Base-by-base conservation (phyloP, 257 asterid genomes). In the Nicotiana tomentosiformis region DNA sequence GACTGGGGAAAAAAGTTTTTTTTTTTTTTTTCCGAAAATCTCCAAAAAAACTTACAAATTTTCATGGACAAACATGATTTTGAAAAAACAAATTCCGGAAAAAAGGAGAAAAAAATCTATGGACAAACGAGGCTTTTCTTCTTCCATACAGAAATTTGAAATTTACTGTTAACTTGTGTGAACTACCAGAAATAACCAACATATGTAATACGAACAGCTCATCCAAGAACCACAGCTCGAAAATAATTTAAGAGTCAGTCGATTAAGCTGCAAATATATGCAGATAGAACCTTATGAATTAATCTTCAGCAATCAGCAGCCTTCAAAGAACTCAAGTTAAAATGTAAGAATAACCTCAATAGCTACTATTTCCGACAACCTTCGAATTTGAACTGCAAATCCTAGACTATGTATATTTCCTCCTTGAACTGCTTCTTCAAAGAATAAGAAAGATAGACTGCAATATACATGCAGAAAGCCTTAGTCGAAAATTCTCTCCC, bases 401-500 rank as follows among this genome's bases (percentile, higher is more conserved):
- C 80, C 64, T 26, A 76, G 64, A 76, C 62, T 51, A 74, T 51
- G 62, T 76, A 51, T 51, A 26, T 23, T 51, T 76, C 62, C 64
- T 76, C 64, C 33, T 23, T 20, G 62, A 20, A 49, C 43, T 49
- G 35, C 14, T 72, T 23, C 60, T 72, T 46, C 8, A 33, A 46
- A 72, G 7, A 72, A 72, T 72, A 72, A 72, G 79, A 74, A 46
- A 15, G 43, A 23, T 69, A 68, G 18, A 37, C 55, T 1, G n/a
- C 10, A 15, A 69, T 23, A 49, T 15, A 49, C 64, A 33, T 51
- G 80, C 80, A 74, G 43, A 51, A 49, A 23, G 10, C 85, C 86
- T 93, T 89, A 94, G 91, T 92, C 99, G 86, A 95, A 95, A 85
- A 95, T 87, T 89, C 99, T 93, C 83, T 95, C 98, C 88, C 99